Evolutionary conservation across 768 basidiomycete species (phyloP), one percentile per base, ranked within the genome.

Genomic region (Phanerochaete carnosa): DNA sequence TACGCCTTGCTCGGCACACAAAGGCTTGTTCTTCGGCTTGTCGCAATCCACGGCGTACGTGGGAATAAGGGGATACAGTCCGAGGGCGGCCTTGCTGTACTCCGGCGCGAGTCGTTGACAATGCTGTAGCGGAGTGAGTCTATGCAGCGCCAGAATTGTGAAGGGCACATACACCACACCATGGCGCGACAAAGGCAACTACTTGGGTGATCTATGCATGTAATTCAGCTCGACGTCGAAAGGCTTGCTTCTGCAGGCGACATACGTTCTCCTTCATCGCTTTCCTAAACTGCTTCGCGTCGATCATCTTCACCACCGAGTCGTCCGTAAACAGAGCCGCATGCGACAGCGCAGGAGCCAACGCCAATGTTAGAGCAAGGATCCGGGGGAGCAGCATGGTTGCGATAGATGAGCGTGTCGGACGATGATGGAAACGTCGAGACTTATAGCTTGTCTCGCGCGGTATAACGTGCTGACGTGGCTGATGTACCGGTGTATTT

Each of bases 31-130:
- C 69, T 77, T 77, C 32, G 86, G 82, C 15, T 83, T 87, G 68
- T 97, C 94, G 64, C 95, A 98, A 70, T 98, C 93, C n/a, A 98
- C 84, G 13, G 94, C 93, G 72, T 95, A 97, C 58, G 90, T 82
- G 0, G 94, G 94, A 25, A 98, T 79, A 28, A 97, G 78, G 2
- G 95, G 94, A 60, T 85, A 79, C 7, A 97, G 80, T 0, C 84
- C 88, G 12, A 83, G 72, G 0, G 94, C 94, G 3, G 93, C 93
- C 66, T 90, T 88, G 70, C 83, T 86, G 67, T 87, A 92, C 70
- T 96, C 92, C 0, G 95, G 95, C 6, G 80, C 91, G 79, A 96
- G 83, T 35, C 77, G 77, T 76, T 95, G 85, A 70, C 95, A 97
- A 69, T 97, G 91, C 87, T 92, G 69, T 45, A 23, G 12, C n/a